phyloP scores from a whole-genome alignment of 345 rosid species.

The Camelina sativa region DNA sequence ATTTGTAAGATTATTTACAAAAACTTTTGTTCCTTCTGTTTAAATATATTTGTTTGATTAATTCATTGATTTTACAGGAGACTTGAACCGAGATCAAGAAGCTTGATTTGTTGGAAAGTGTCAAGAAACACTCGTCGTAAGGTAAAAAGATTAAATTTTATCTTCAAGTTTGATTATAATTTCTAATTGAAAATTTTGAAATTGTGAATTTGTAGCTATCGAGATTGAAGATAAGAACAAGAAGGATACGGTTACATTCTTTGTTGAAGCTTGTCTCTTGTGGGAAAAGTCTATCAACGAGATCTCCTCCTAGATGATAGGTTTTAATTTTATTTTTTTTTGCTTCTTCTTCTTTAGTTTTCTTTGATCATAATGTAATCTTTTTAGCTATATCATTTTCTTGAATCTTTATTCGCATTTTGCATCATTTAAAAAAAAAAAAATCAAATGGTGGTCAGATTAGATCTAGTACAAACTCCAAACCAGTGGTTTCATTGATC shows the following conservation, averaged over 20 bases:
- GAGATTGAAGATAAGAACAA: conserved; percentile 63
- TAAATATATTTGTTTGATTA: background rate
- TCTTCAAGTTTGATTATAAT: background rate
- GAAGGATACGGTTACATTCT: conserved; percentile 49
- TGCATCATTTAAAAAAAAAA: background rate
- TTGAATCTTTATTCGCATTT: background rate
- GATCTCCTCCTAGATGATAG: conserved; percentile 69
- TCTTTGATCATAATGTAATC: background rate
- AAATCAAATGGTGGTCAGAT: background rate
- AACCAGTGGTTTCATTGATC: background rate
- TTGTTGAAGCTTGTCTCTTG: conserved; percentile 77
- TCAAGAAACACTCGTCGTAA: conserved; percentile 64
- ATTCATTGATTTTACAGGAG: conserved; percentile 58
- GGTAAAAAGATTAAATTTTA: conserved; percentile 52
- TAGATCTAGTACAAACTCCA: too few species aligned
- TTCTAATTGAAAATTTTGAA: background rate
- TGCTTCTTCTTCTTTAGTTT: background rate
- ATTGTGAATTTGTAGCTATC: conserved; percentile 55
- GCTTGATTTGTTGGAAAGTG: conserved; percentile 89
- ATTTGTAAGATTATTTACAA: conserved; percentile 63
- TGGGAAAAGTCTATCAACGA: conserved; percentile 68
- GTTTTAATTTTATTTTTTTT: background rate
- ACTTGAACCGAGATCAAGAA: conserved; percentile 88
- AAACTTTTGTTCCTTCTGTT: background rate
- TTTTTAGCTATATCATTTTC: background rate